Evolutionary conservation across 345 rosid species (phyloP).

Genomic region (Eucalyptus cloeziana): DNA sequence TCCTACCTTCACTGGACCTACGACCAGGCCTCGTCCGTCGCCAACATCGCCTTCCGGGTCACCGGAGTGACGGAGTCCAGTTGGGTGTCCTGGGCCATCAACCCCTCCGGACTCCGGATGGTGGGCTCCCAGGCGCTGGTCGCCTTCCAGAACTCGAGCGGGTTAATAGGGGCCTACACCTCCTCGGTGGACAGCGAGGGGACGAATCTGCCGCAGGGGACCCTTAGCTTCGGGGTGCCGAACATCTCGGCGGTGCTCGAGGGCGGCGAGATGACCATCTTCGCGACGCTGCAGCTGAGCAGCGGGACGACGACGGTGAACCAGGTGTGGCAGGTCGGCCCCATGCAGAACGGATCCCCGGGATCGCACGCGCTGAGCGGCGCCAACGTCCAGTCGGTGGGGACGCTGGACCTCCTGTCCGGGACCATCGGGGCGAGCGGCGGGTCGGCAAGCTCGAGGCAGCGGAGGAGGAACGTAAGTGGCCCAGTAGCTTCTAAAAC

Average conservation of each 20-base stretch:
- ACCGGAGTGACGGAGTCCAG: conserved; percentile 8
- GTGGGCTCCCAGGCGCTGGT: conserved; percentile 52
- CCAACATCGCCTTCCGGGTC: conserved; percentile 56
- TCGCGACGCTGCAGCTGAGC: conserved; percentile 44
- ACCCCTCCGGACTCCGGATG: conserved; percentile 27
- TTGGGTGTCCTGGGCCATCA: conserved; percentile 79
- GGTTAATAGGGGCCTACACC: conserved; percentile 18
- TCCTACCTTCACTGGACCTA: conserved; percentile 64
- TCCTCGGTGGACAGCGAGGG: background rate
- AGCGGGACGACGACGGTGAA: conserved; percentile 3
- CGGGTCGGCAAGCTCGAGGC: conserved; percentile 10
- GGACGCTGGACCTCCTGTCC: conserved; percentile 25
- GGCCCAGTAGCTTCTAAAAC: background rate
- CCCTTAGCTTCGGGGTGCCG: conserved; percentile 32
- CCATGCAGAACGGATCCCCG: conserved; percentile 7
- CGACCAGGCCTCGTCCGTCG: conserved; percentile 11
- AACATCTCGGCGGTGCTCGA: conserved; percentile 6
- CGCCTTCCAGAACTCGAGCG: conserved; percentile 32
- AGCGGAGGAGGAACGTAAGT: conserved; percentile 65
- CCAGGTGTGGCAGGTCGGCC: conserved; percentile 81
- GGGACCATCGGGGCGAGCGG: conserved; percentile 7
- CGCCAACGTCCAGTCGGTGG: conserved; percentile 12
- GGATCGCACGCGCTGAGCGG: background rate
- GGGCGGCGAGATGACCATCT: conserved; percentile 36
- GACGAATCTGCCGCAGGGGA: conserved; percentile 5